Percentiles rank a stretch among this genome's conserved stretches.
Conservation (phyloP, 352 stramenopile genomes). For the Pythium brachiatum region DNA sequence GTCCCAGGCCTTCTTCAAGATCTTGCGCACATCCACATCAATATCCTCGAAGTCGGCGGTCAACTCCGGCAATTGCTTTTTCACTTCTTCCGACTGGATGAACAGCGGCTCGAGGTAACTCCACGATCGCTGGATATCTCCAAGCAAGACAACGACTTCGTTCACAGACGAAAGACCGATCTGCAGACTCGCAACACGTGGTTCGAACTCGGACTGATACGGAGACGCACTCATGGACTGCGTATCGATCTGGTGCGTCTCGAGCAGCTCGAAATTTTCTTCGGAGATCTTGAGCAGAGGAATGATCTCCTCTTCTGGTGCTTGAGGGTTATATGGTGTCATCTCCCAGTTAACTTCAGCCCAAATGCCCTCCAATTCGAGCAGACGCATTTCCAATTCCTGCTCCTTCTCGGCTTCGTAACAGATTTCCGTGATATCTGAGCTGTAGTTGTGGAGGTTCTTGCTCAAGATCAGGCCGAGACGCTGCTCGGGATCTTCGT, state of each 20-base stretch:
- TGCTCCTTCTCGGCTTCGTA: conserved; percentile 97
- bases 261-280: conserved; percentile 96
- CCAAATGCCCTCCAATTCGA: conserved; percentile 92
- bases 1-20: conserved; percentile 83
- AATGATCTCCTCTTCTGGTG: conserved; percentile 79
- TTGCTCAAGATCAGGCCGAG: conserved; percentile 91
- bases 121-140: conserved; percentile 95
- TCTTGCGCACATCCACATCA: conserved; percentile 89
- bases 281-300: conserved; percentile 91
- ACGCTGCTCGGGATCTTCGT: conserved; percentile 90
- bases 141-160: conserved; percentile 93
- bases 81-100: conserved; percentile 95
- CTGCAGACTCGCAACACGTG: conserved; percentile 88
- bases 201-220: conserved; percentile 95
- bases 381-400: conserved; percentile 91
- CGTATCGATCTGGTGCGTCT: conserved; percentile 96
- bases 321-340: conserved; percentile 86
- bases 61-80: conserved; percentile 93
- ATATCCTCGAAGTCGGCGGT: conserved; percentile 94
- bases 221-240: conserved; percentile 95
- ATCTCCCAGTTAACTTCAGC: conserved; percentile 93
- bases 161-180: conserved; percentile 83
- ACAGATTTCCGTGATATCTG: conserved; percentile 95
- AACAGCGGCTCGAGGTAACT: conserved; percentile 96
- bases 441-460: conserved; percentile 93